These are phyloP conservation scores for Spergularia marina DNA, from an alignment of 148 eudicot species.

Conservation along the genomic window DNA sequence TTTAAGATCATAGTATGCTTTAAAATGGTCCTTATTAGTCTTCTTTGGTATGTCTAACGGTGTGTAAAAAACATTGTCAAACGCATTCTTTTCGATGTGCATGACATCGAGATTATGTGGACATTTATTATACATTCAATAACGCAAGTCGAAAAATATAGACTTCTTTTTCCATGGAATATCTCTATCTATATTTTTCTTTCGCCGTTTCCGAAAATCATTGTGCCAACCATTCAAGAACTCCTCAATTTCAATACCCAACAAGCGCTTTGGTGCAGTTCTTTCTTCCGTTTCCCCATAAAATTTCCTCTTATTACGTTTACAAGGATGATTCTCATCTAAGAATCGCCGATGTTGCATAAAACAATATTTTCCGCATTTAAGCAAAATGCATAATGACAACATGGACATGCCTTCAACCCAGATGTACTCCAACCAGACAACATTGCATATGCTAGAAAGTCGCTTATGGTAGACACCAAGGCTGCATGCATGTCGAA, in stretches of 20 bases:
- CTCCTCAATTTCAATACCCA: neutral
- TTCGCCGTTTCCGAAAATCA: neutral
- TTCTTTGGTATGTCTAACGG: neutral
- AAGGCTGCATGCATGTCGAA: slow-evolving; percentile 10
- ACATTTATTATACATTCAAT: neutral
- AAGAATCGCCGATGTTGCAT: neutral
- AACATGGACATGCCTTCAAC: neutral
- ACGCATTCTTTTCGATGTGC: neutral
- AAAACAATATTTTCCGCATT: neutral
- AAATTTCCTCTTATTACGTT: neutral
- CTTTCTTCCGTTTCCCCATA: neutral
- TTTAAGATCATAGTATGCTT: neutral
- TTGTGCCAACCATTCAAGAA: neutral
- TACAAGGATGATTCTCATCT: neutral
- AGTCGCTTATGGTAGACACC: slow-evolving; percentile 6
- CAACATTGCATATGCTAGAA: slow-evolving; percentile 13
- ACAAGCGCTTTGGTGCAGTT: neutral
- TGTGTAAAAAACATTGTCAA: neutral
- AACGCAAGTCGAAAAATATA: neutral
- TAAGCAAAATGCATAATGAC: neutral
- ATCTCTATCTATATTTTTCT: neutral
- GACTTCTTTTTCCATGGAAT: neutral
- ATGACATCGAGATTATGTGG: slow-evolving; percentile 1
- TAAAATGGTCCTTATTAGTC: neutral
- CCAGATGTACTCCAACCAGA: neutral